Evolutionary conservation across 2,329 filamentous ascomycete species (phyloP).

Genomic region (Hypoxylon sp.): DNA sequence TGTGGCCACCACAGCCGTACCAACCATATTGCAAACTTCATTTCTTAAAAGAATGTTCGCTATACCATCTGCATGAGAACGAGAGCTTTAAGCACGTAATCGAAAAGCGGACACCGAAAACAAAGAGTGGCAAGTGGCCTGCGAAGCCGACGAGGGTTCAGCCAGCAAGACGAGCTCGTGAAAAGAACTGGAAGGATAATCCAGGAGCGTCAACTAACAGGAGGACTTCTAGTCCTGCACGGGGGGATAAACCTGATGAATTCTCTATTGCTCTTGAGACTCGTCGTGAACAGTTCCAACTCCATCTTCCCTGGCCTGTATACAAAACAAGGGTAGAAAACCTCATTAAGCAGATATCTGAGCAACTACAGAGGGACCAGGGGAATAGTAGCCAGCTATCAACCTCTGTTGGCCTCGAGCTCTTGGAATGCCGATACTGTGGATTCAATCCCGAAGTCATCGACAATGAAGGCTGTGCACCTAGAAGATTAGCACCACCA

Average conservation of each 20-base stretch:
- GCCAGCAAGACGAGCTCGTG: constrained; percentile 45
- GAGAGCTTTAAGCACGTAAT: constrained; percentile 31
- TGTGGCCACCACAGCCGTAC: constrained; percentile 46
- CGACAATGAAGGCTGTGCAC: constrained; percentile 12
- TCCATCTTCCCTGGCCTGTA: constrained; percentile 39
- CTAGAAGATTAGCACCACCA: constrained; percentile 44
- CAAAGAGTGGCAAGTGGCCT: constrained; percentile 28
- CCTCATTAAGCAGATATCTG: constrained; percentile 6
- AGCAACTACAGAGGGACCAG: neutral
- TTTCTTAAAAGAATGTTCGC: constrained; percentile 50
- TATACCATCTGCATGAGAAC: constrained; percentile 48
- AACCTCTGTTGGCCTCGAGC: constrained; percentile 19
- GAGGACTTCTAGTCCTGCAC: constrained; percentile 15
- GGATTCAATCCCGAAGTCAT: constrained; percentile 37
- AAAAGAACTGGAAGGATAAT: constrained; percentile 31
- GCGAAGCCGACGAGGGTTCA: constrained; percentile 43
- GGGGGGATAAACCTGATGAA: neutral
- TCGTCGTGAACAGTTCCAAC: constrained; percentile 16
- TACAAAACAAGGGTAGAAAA: constrained; percentile 32
- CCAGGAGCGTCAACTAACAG: neutral
- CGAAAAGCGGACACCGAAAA: constrained; percentile 24
- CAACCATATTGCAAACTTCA: constrained; percentile 50
- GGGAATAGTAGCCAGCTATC: neutral
- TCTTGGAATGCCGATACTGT: constrained; percentile 49
- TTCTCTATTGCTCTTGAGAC: constrained; percentile 12